Evolutionary conservation across 202 grass and related monocot species (phyloP).

Genomic region (Elaeis oleifera): DNA sequence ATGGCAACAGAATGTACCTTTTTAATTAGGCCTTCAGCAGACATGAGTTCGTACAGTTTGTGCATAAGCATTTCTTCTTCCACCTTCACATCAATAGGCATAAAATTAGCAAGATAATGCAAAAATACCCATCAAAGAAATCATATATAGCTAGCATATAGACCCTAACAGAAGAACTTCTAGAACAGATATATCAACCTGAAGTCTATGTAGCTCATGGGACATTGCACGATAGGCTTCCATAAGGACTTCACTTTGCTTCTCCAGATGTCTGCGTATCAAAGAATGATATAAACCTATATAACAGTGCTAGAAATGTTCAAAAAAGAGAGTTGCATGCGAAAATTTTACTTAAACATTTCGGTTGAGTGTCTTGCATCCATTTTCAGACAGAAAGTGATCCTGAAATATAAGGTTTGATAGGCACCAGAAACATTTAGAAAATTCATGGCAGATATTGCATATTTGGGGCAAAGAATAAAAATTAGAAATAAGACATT

Average conservation of each 20-base stretch:
- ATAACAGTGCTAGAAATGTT: not conserved
- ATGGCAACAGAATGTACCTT: constrained; percentile 28
- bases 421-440: too few relatives aligned
- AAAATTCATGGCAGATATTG: too few relatives aligned
- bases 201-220: constrained; percentile 50
- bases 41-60: constrained; percentile 53
- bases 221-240: constrained; percentile 52
- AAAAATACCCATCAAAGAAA: too few relatives aligned
- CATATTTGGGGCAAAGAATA: too few relatives aligned
- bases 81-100: constrained; percentile 29
- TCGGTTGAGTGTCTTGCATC: constrained; percentile 47
- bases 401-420: too few relatives aligned
- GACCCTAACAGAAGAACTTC: constrained; percentile 3
- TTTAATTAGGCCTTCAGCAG: constrained; percentile 44
- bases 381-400: constrained; percentile 25
- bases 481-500: too few relatives aligned
- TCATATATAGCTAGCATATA: not conserved
- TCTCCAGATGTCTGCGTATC: constrained; percentile 51
- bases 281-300: not conserved
- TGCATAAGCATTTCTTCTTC: constrained; percentile 70
- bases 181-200: constrained; percentile 25
- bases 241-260: constrained; percentile 53
- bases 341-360: constrained; percentile 32
- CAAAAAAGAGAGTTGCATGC: not conserved
- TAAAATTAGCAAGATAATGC: not conserved